Conservation (phyloP, 192 early-diverging fungal species). For the Coemansia sp. region DNA sequence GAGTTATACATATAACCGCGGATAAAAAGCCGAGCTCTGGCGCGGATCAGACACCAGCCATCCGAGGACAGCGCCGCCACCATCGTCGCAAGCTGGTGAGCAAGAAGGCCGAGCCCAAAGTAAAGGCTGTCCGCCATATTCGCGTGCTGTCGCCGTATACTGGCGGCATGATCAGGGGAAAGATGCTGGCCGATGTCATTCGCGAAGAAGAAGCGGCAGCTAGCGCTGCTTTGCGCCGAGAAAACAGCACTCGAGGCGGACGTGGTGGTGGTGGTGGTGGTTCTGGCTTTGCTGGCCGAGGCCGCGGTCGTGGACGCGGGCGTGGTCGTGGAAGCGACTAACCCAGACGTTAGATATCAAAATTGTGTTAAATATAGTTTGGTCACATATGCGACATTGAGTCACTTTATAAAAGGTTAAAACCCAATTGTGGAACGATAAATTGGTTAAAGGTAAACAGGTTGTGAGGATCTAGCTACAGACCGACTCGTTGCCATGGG, state of each 20-base stretch:
- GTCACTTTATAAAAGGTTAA: neutral
- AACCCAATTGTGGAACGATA: neutral
- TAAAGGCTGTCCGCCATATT: constrained; percentile 8
- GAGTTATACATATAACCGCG: constrained; percentile 32
- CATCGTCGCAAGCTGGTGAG: constrained; percentile 1
- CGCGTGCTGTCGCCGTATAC: constrained; percentile 35
- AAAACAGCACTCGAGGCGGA: constrained; percentile 15
- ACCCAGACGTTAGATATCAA: neutral
- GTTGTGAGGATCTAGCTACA: neutral
- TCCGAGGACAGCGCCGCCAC: neutral
- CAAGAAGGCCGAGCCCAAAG: neutral
- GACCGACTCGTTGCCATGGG: neutral
- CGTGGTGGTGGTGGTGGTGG: constrained; percentile 10
- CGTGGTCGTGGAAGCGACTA: constrained; percentile 11
- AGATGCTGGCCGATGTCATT: constrained; percentile 44
- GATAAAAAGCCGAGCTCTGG: neutral
- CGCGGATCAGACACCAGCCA: neutral
- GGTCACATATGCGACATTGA: neutral
- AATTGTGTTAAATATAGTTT: neutral
- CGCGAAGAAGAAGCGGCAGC: constrained; percentile 34
- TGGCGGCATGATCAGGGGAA: constrained; percentile 37
- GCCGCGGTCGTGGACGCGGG: constrained; percentile 17
- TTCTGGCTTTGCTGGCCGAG: constrained; percentile 26
- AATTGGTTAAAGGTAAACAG: neutral
- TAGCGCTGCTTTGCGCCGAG: constrained; percentile 2